Conservation (phyloP, 2,329 filamentous ascomycete genomes). For the Fusarium sp. region DNA sequence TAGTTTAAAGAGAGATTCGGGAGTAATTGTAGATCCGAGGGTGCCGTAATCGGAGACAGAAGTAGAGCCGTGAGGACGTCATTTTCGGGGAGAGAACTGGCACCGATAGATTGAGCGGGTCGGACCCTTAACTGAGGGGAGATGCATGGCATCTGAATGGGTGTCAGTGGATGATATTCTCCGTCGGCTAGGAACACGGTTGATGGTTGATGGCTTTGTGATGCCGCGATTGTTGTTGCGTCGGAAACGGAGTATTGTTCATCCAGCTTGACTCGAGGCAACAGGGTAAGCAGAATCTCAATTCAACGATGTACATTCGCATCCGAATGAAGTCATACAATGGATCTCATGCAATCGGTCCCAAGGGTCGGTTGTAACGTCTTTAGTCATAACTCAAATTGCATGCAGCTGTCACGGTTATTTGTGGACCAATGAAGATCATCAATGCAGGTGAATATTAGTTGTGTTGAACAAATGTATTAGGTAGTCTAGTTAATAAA, state of each 20-base stretch:
- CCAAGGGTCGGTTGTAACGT: too few species aligned
- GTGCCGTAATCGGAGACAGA: slow-evolving; percentile 5
- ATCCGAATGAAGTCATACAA: background rate
- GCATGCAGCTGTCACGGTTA: background rate
- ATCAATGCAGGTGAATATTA: background rate
- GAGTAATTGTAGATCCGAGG: slow-evolving; percentile 22
- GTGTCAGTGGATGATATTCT: background rate
- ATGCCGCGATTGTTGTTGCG: background rate
- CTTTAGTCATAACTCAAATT: background rate
- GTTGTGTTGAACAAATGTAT: slow-evolving; percentile 5
- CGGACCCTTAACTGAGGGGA: slow-evolving; percentile 1
- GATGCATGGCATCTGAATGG: background rate
- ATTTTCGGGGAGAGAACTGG: slow-evolving; percentile 35
- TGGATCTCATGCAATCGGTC: too few species aligned
- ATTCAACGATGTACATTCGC: background rate
- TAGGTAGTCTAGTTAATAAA: slow-evolving; percentile 18
- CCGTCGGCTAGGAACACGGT: background rate
- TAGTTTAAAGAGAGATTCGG: slow-evolving; percentile 38
- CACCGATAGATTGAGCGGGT: slow-evolving; percentile 15
- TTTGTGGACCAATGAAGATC: background rate
- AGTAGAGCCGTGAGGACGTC: slow-evolving; percentile 30
- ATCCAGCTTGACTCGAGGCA: background rate
- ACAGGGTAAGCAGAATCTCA: background rate
- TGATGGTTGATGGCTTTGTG: background rate
- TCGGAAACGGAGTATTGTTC: background rate